Evolutionary conservation across 768 basidiomycete species (phyloP).

Genomic region (Gymnopilus dilepis): DNA sequence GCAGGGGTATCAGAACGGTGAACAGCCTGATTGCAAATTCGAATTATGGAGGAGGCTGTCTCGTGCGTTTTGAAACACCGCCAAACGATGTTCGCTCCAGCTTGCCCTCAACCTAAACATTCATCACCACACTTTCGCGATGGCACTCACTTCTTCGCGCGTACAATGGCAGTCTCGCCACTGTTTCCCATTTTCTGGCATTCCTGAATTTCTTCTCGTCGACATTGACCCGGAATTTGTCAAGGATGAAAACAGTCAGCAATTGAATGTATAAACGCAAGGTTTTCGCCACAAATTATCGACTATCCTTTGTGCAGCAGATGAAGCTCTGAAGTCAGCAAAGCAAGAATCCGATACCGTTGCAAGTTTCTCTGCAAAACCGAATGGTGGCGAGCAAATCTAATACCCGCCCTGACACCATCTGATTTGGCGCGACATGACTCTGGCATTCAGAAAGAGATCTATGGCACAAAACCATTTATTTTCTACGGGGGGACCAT

Average conservation of each 20-base stretch:
- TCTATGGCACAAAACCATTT: too few relatives aligned
- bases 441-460: too few relatives aligned
- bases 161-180: neutral
- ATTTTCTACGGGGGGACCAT: neutral
- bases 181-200: neutral
- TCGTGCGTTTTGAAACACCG: slow-evolving; percentile 1
- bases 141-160: neutral
- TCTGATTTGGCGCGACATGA: too few relatives aligned
- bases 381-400: too few relatives aligned
- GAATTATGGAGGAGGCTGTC: neutral
- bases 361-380: too few relatives aligned
- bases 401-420: too few relatives aligned
- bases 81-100: slow-evolving; percentile 1
- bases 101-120: neutral
- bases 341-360: neutral
- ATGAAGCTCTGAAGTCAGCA: neutral
- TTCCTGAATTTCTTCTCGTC: neutral
- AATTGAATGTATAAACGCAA: too few relatives aligned
- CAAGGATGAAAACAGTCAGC: too few relatives aligned
- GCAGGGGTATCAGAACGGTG: too few relatives aligned
- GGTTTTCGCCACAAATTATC: too few relatives aligned
- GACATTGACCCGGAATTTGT: too few relatives aligned
- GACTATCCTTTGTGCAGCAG: neutral
- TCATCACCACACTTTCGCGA: neutral
- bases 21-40: too few relatives aligned